Evolutionary conservation across 2,329 filamentous ascomycete genomes (phyloP).

Genomic region (Didymosphaeria variabile): DNA sequence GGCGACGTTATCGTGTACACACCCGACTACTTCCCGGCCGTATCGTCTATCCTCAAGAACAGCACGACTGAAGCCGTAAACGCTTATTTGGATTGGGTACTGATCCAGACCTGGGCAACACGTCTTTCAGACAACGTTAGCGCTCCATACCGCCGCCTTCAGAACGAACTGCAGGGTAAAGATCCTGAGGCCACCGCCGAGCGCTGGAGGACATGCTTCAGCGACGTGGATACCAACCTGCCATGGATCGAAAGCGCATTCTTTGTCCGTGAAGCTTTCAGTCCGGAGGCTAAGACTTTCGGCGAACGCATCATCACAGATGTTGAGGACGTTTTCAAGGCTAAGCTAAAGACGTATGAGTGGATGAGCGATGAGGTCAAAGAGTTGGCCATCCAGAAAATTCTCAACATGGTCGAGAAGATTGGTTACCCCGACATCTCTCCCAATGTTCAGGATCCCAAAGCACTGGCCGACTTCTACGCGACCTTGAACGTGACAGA

Average conservation of each 20-base stretch:
- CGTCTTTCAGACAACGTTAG: slow-evolving; percentile 66
- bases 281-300: slow-evolving; percentile 68
- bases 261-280: slow-evolving; percentile 72
- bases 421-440: slow-evolving; percentile 69
- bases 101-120: slow-evolving; percentile 61
- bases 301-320: slow-evolving; percentile 73
- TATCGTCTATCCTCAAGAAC: slow-evolving; percentile 63
- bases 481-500: slow-evolving; percentile 57
- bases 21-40: slow-evolving; percentile 65
- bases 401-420: slow-evolving; percentile 70
- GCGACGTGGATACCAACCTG: slow-evolving; percentile 63
- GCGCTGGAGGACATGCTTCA: slow-evolving; percentile 70
- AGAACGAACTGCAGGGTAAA: slow-evolving; percentile 66
- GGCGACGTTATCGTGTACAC: slow-evolving; percentile 66
- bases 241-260: slow-evolving; percentile 74
- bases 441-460: slow-evolving; percentile 66
- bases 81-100: slow-evolving; percentile 69
- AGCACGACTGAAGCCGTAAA: slow-evolving; percentile 64
- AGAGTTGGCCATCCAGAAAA: slow-evolving; percentile 67
- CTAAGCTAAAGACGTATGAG: slow-evolving; percentile 63
- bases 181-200: slow-evolving; percentile 69
- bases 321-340: slow-evolving; percentile 70
- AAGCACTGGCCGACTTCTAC: slow-evolving; percentile 66
- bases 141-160: slow-evolving; percentile 65
- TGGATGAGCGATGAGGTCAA: slow-evolving; percentile 71